These are phyloP conservation scores for Calonectria henricotiae DNA, from an alignment of 2,329 filamentous ascomycete genomes.

Conservation along the genomic window DNA sequence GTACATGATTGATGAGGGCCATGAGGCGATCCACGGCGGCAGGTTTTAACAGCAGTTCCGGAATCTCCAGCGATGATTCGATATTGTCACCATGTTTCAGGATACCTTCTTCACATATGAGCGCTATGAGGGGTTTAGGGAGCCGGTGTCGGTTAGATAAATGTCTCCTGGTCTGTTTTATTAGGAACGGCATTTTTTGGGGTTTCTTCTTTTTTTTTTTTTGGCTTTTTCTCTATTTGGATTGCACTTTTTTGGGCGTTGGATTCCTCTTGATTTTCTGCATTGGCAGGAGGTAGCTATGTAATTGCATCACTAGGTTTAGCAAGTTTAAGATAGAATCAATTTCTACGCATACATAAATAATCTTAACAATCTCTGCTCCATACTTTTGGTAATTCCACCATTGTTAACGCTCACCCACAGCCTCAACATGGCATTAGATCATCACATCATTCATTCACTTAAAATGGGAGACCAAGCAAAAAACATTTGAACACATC, in stretches of 20 bases:
- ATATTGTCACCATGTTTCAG: conserved; percentile 29
- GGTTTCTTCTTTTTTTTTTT: too few relatives aligned
- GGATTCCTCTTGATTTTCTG: background rate
- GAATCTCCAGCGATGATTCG: conserved; percentile 5
- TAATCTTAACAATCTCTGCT: background rate
- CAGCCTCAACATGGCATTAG: background rate
- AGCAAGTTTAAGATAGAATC: conserved; percentile 31
- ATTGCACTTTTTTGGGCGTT: conserved; percentile 30
- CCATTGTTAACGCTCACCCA: too few relatives aligned
- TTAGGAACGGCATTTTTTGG: conserved; percentile 27
- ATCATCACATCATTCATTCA: background rate
- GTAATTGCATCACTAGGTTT: conserved; percentile 27
- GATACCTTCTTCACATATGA: conserved; percentile 28
- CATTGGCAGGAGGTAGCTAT: conserved; percentile 19
- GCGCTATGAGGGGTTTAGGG: conserved; percentile 10
- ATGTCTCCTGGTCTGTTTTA: conserved; percentile 21
- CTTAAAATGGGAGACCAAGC: background rate
- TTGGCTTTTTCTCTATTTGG: background rate
- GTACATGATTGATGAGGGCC: conserved; percentile 56
- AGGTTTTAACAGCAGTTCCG: conserved; percentile 25
- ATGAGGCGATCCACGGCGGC: conserved; percentile 43
- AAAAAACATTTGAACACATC: conserved; percentile 47
- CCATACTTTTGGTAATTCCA: too few relatives aligned
- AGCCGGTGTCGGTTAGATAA: conserved; percentile 34
- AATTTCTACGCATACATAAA: conserved; percentile 24